These are phyloP conservation scores for Mycena sp. DNA, from an alignment of 1,284 basidiomycete genomes.

Conservation along the genomic window DNA sequence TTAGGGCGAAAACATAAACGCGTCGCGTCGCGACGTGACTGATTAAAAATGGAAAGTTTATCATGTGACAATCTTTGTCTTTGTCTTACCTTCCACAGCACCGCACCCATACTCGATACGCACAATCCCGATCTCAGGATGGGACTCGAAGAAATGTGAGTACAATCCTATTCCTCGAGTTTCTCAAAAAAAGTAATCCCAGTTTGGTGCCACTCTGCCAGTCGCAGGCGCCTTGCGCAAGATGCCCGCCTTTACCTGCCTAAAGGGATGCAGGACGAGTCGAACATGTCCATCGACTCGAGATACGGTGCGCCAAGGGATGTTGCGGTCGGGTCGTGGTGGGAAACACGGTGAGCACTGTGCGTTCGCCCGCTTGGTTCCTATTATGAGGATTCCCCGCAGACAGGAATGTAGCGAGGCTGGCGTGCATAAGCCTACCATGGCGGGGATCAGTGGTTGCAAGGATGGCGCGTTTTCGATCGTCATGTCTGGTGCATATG, in stretches of 20 bases:
- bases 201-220: not conserved
- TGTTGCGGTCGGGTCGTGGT: not conserved
- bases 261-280: not conserved
- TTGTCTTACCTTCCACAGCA: too few species aligned
- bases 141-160: too few species aligned
- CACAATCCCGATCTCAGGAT: too few species aligned
- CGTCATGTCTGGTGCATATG: slow-evolving; percentile 14
- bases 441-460: slow-evolving; percentile 10
- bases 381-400: too few species aligned
- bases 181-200: too few species aligned
- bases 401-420: slow-evolving; percentile 10
- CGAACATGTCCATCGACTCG: not conserved
- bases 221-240: slow-evolving; percentile 5
- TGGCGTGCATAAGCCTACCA: slow-evolving; percentile 2
- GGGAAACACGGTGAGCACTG: slow-evolving; percentile 3
- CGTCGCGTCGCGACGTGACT: too few species aligned
- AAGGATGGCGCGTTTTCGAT: slow-evolving; percentile 22
- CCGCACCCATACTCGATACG: too few species aligned
- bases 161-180: too few species aligned
- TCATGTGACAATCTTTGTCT: too few species aligned
- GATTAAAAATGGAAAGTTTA: too few species aligned
- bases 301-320: not conserved
- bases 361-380: too few species aligned
- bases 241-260: not conserved
- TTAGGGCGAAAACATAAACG: too few species aligned